phyloP scores from a whole-genome alignment of 177 flowering plant genomes.

The Vitis hybrid region DNA sequence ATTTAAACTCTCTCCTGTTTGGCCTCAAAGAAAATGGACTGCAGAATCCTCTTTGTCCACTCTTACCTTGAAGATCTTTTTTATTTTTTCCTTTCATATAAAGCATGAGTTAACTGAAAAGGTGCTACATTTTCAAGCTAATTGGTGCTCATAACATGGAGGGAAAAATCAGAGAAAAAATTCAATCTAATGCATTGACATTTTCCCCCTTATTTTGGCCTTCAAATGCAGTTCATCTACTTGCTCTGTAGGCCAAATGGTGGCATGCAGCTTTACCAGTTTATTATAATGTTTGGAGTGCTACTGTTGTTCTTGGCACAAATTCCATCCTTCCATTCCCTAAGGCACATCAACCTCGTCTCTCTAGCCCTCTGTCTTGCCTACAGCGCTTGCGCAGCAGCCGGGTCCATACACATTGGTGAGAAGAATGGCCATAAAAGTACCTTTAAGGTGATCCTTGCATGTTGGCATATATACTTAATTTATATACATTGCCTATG shows the following conservation, averaged over 20 bases:
- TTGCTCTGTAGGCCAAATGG: slow-evolving; percentile 23
- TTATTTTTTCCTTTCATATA: no score
- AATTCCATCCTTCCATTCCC: slow-evolving; percentile 35
- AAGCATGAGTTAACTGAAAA: no score
- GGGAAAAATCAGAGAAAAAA: no score
- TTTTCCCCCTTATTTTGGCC: background rate
- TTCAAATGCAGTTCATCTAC: slow-evolving; percentile 24
- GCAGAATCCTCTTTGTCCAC: no score
- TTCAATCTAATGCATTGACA: no score
- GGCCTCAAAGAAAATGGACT: no score
- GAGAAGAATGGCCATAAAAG: background rate
- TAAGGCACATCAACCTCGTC: slow-evolving; percentile 33
- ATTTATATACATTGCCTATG: no score
- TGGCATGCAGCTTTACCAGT: slow-evolving; percentile 26
- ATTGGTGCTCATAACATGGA: background rate
- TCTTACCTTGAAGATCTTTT: no score
- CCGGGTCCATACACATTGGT: slow-evolving; percentile 28
- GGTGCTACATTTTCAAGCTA: background rate
- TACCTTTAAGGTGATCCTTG: background rate
- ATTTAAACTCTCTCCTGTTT: no score
- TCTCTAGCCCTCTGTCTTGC: slow-evolving; percentile 25
- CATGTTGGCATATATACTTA: no score
- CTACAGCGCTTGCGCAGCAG: slow-evolving; percentile 30
- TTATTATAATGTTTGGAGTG: slow-evolving; percentile 19
- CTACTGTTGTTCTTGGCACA: slow-evolving; percentile 27